Evolutionary conservation across 768 basidiomycete species (phyloP).

Genomic region (Clitopilus hobsonii): DNA sequence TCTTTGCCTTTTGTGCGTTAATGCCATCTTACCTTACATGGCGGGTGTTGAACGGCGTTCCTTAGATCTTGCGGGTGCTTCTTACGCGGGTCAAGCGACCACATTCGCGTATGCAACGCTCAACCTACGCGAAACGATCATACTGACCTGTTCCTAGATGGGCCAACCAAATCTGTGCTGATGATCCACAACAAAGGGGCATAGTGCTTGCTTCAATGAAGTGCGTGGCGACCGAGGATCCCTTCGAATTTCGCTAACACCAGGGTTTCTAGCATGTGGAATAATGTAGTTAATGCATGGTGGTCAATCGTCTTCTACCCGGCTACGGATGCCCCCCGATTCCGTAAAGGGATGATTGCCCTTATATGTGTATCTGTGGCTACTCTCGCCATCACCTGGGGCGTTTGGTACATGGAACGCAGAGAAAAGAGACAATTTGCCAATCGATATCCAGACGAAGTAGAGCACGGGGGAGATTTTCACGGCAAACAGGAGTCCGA

Average conservation of each 20-base stretch:
- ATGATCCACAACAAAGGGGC: slow-evolving; percentile 65
- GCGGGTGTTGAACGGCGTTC: no score
- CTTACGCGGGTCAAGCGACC: slow-evolving; percentile 71
- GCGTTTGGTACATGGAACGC: slow-evolving; percentile 53
- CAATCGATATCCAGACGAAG: not conserved
- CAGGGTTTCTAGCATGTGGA: slow-evolving; percentile 58
- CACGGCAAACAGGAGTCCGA: not conserved
- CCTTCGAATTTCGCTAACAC: no score
- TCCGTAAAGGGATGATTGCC: slow-evolving; percentile 64
- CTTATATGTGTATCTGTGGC: slow-evolving; percentile 56
- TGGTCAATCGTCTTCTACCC: slow-evolving; percentile 70
- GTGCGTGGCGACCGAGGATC: slow-evolving; percentile 29
- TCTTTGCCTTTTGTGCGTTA: slow-evolving; percentile 66
- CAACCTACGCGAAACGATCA: slow-evolving; percentile 1
- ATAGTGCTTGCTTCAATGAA: slow-evolving; percentile 78
- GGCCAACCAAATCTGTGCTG: slow-evolving; percentile 75
- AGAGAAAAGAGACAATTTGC: slow-evolving; percentile 20
- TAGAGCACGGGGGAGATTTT: not conserved
- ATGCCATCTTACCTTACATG: no score
- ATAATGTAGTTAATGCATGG: slow-evolving; percentile 65
- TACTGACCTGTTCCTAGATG: slow-evolving; percentile 35
- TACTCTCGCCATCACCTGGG: slow-evolving; percentile 50
- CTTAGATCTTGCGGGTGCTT: slow-evolving; percentile 55
- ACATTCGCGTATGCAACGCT: slow-evolving; percentile 56
- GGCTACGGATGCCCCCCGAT: slow-evolving; percentile 67